These are phyloP conservation scores for Cinnamomum micranthum DNA, from an alignment of 164 flowering plant species.

Conservation along the genomic window DNA sequence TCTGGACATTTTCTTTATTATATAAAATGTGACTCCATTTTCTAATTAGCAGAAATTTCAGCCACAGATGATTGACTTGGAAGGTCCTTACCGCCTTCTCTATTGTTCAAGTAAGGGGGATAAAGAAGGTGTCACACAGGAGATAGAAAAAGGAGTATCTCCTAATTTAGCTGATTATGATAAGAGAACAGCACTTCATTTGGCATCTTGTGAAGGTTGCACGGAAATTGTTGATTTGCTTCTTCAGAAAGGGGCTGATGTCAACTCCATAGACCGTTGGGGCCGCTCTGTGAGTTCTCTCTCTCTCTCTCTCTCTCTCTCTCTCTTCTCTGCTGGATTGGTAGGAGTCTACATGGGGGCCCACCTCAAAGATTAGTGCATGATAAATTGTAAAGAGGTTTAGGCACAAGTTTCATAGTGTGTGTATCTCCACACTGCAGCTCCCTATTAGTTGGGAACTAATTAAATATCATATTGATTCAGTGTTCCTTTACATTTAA, in stretches of 20 bases:
- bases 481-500: too few species aligned
- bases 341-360: too few species aligned
- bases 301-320: background rate
- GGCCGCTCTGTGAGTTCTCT: constrained; percentile 45
- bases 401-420: too few species aligned
- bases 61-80: constrained; percentile 20
- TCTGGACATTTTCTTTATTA: too few species aligned
- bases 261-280: constrained; percentile 51
- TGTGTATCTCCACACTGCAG: too few species aligned
- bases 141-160: constrained; percentile 44
- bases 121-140: constrained; percentile 46
- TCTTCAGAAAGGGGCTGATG: constrained; percentile 54
- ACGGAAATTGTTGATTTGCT: constrained; percentile 41
- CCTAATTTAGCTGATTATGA: constrained; percentile 50
- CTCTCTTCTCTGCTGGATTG: too few species aligned
- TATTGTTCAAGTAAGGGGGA: constrained; percentile 51
- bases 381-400: too few species aligned
- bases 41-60: constrained; percentile 10
- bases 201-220: constrained; percentile 60
- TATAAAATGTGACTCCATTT: background rate
- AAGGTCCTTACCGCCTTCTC: constrained; percentile 48
- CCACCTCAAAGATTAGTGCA: too few species aligned
- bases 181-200: constrained; percentile 60
- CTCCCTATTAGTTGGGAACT: too few species aligned
- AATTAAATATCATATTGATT: too few species aligned